Conservation (phyloP, 2,329 filamentous ascomycete genomes). For the Calonectria ilicicola region DNA sequence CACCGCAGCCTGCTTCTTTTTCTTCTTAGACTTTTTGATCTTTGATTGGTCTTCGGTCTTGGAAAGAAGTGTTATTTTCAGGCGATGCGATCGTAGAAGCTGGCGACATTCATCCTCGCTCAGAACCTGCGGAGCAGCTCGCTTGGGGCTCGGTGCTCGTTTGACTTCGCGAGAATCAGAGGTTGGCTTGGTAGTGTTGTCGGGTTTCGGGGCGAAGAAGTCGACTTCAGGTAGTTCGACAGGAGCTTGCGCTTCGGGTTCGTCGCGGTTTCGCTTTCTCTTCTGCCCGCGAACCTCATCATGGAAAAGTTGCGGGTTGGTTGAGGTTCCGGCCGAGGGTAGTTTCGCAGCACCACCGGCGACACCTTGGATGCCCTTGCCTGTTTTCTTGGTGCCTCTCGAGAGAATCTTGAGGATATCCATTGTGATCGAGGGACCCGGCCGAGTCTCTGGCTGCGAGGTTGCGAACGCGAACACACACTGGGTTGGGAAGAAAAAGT, state of each 20-base stretch:
- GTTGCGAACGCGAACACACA: conserved; percentile 9
- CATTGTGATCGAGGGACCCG: conserved; percentile 51
- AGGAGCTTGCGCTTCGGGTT: conserved; percentile 45
- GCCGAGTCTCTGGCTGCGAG: conserved; percentile 14
- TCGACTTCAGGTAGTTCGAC: conserved; percentile 62
- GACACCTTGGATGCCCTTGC: conserved; percentile 48
- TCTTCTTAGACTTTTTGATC: conserved; percentile 68
- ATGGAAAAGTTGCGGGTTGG: conserved; percentile 78
- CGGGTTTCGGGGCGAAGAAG: conserved; percentile 67
- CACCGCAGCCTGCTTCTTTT: conserved; percentile 63
- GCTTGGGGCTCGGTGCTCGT: conserved; percentile 44
- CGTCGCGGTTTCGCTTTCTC: conserved; percentile 63
- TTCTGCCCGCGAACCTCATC: conserved; percentile 65
- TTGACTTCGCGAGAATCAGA: conserved; percentile 35
- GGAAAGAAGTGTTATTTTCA: conserved; percentile 85
- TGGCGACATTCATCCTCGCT: conserved; percentile 79
- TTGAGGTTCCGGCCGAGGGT: conserved; percentile 72
- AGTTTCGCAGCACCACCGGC: conserved; percentile 57
- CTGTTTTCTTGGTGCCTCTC: conserved; percentile 72
- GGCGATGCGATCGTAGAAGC: conserved; percentile 81
- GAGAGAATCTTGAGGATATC: conserved; percentile 81
- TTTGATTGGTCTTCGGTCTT: conserved; percentile 56
- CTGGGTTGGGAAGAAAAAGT: conserved; percentile 32
- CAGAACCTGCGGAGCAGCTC: conserved; percentile 53
- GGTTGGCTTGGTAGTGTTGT: conserved; percentile 48